phyloP scores from a whole-genome alignment of 2,329 filamentous ascomycete species.

The Stylonectria norvegica region DNA sequence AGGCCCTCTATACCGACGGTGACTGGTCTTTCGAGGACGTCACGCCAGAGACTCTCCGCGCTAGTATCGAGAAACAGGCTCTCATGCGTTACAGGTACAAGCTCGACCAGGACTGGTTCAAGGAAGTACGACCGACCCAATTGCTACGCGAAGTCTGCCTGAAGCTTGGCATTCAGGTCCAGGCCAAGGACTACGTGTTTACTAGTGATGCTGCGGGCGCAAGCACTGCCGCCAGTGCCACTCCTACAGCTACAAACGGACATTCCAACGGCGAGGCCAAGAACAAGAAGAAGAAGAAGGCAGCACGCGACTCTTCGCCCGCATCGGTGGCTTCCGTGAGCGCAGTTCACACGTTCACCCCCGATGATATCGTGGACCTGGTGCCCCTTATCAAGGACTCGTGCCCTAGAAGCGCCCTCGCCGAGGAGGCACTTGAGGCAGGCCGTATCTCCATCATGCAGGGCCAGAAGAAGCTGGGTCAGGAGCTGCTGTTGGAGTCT shows the following conservation, averaged over 20 bases:
- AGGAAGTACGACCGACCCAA: constrained; percentile 69
- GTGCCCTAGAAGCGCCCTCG: constrained; percentile 81
- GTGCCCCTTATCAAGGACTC: constrained; percentile 96
- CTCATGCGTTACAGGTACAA: constrained; percentile 72
- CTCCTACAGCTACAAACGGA: constrained; percentile 32
- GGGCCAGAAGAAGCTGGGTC: constrained; percentile 90
- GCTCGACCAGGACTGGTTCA: constrained; percentile 65
- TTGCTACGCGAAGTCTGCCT: constrained; percentile 84
- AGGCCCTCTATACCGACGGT: constrained; percentile 72
- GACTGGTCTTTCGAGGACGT: constrained; percentile 78
- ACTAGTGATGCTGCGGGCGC: constrained; percentile 23
- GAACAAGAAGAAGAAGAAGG: constrained; percentile 65
- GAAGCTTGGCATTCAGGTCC: constrained; percentile 86
- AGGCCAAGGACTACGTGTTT: constrained; percentile 58
- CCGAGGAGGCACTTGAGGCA: constrained; percentile 93
- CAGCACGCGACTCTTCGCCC: constrained; percentile 52
- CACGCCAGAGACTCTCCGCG: constrained; percentile 67
- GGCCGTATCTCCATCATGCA: constrained; percentile 95
- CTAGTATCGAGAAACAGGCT: constrained; percentile 69
- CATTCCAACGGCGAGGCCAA: constrained; percentile 43
- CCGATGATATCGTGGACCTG: constrained; percentile 86
- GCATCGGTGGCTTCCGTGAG: constrained; percentile 42
- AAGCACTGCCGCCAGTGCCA: constrained; percentile 29
- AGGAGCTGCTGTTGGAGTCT: constrained; percentile 93
- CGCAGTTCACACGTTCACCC: constrained; percentile 56